Base-by-base conservation (phyloP, 2,329 filamentous ascomycete genomes). In the Aureobasidium sp. region DNA sequence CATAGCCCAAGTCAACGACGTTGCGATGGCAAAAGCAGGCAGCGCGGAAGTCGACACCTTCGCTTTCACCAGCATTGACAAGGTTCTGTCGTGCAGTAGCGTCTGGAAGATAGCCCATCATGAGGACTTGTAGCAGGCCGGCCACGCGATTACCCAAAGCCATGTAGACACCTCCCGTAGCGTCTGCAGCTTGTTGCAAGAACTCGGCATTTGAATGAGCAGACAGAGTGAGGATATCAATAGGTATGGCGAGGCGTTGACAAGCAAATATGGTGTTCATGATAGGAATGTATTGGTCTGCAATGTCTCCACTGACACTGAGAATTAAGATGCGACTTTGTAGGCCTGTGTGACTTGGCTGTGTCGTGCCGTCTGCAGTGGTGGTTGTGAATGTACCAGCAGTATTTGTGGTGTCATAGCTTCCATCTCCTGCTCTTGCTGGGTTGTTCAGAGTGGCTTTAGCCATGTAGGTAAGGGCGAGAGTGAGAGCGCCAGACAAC, bases 181-280 rank as follows among this genome's bases (percentile, higher is more conserved):
- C 85, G 73, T 90, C 87, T 41, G 84, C 85, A 32, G 94, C 94
- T 76, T 99, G 94, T 72, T 99, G 93, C 53, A 99, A 80, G 74
- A 99, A 95, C 12, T 96, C 92, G 0, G 93, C 90, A 68, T 91
- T 85, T 1, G 60, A 56, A n/a, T 50, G 36, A 26, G 90, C 91
- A 46, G 88, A 86, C 13, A 99, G 81, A 67, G 95, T 89, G 64
- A 96, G 83, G 37, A 96, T 93, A 74, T 99, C 94, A 69, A 99
- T 91, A 27, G 92, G 90, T 66, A 99, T 91, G 68, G 85, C 85
- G 61, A 91, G 83, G 66, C 93, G 87, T 70, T 96, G 90, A 63
- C 93, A 94, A 2, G 94, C 94, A 75, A 99, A 99, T 64, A 97
- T 96, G 69, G 88, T 85, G 77, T 99, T 99, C 94, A 99, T 99